Evolutionary conservation across 768 basidiomycete genomes (phyloP), one percentile per base, ranked within the genome.

Genomic region (Termitomyces sp.): DNA sequence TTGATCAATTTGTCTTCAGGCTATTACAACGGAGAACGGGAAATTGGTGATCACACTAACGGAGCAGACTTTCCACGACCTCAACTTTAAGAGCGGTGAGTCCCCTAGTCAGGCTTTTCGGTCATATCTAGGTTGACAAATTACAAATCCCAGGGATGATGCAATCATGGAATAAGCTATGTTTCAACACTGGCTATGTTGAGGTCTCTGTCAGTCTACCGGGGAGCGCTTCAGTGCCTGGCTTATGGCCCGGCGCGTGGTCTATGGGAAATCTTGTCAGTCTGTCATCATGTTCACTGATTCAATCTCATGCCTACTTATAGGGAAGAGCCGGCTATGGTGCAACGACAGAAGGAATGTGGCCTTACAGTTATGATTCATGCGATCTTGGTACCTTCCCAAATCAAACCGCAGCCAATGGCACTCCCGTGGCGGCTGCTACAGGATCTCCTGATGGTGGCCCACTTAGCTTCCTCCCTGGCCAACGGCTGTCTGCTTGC

Each of bases 141-240:
- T 32, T 49, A 4, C 19, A 43, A 23, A 51, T 50, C 19, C 37
- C 57, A 81, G 85, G 83, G 37, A 87, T 88, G 86, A 53, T 95
- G 10, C 85, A 89, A 62, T 82, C 86, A 12, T 97, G 95, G 95
- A 96, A 97, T 73, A 92, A 97, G 72, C 72, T 97, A 54, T 98
- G 95, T 73, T 97, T 95, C 73, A 95, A 86, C 16, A 93, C 92
- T 0, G 94, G 92, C 2, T 94, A 95, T 67, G 76, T 98, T 56
- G 97, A 97, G 72, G 83, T 88, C 3, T 82, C 78, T n/a, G 64
- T 92, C 19, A 90, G 88, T 67, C 68, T 92, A 62, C 90, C 92
- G 17, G 92, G 90, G 5, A 70, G 75, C 11, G 74, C 80, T 1
- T 61, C 65, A 40, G 76, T 79, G 16, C 82, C 87, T 11, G 94